Base-by-base conservation (phyloP, 345 rosid species). In the Bruguiera gymnorhiza region DNA sequence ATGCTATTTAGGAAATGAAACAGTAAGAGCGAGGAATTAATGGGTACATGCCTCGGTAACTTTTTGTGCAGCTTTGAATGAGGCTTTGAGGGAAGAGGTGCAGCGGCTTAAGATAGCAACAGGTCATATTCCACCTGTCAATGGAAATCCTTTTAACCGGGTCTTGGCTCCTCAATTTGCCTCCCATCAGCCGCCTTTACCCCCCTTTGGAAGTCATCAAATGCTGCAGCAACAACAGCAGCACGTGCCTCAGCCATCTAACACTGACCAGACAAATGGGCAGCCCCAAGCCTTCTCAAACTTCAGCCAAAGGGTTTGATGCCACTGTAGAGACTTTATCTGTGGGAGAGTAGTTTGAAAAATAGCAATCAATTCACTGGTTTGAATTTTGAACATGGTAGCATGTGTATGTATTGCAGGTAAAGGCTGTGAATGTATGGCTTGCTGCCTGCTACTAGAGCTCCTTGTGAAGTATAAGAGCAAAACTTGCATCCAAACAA, bases 91-190 rank as follows among this genome's bases (percentile, higher is more conserved):
- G 71, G 97, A 87, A 36, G 98, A 94, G 84, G 96, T 91, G 69
- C 89, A 88, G 74, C 86, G 98, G 78, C 96, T 94, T 59, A 94
- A 87, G 79, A 85, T 87, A 71, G 85, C 90, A 20, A 87, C 97
- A 0, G 85, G 90, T 32, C 95, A 91, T 78, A 72, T 83, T 58
- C 86, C 92, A 43, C 78, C 83, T 18, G 84, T 75, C 46, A 86
- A 86, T 59, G 89, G 91, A 60, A 86, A 78, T 60, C 85, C 89
- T 56, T 91, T 76, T 69, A 78, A 73, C 65, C 79, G 83, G 55
- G 71, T 70, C 48, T 73, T 75, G 27, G 73, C 77, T 55, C 79
- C 89, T 21, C 88, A 85, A 55, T 87, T 70, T 77, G 67, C 86
- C 6, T 21, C 83, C 60, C 84, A 74, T 71, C 96, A 84, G 74